Evolutionary conservation across 495 filamentous ascomycete species (phyloP).

Genomic region (Aspergillus saccharolyticus): DNA sequence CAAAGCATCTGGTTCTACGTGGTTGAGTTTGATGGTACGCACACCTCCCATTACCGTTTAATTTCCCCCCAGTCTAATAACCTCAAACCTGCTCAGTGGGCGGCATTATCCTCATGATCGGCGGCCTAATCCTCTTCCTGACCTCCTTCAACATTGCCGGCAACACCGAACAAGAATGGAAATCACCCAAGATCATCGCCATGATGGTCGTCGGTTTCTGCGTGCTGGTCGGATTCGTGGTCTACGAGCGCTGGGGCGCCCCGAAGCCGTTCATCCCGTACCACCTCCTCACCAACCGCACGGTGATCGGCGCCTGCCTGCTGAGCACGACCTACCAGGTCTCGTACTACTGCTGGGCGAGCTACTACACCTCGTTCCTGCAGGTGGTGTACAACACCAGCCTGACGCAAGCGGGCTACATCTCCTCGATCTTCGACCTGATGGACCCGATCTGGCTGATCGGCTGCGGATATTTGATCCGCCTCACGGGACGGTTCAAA

Average conservation of each 20-base stretch:
- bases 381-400: constrained; percentile 63
- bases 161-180: constrained; percentile 42
- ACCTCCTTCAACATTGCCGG: constrained; percentile 53
- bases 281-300: constrained; percentile 54
- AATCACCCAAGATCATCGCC: constrained; percentile 45
- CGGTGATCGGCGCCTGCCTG: constrained; percentile 57
- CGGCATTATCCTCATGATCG: constrained; percentile 52
- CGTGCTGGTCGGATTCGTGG: constrained; percentile 48
- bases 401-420: constrained; percentile 50
- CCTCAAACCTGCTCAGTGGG: constrained; percentile 25
- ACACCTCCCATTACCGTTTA: not conserved
- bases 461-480: constrained; percentile 48
- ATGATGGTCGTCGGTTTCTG: constrained; percentile 53
- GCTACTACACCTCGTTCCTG: constrained; percentile 63
- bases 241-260: constrained; percentile 53
- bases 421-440: constrained; percentile 48
- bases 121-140: constrained; percentile 57
- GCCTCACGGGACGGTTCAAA: constrained; percentile 50
- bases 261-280: constrained; percentile 55
- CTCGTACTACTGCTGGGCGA: constrained; percentile 50
- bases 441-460: constrained; percentile 43
- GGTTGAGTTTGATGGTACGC: not conserved
- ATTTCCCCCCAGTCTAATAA: not conserved
- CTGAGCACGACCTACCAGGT: constrained; percentile 55
- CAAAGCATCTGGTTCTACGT: not conserved